A percentile compares a stretch with the other conserved stretches of the same genome.
phyloP scores from a whole-genome alignment of 2,329 filamentous ascomycete species.

The Cladobotryum mycophilum region DNA sequence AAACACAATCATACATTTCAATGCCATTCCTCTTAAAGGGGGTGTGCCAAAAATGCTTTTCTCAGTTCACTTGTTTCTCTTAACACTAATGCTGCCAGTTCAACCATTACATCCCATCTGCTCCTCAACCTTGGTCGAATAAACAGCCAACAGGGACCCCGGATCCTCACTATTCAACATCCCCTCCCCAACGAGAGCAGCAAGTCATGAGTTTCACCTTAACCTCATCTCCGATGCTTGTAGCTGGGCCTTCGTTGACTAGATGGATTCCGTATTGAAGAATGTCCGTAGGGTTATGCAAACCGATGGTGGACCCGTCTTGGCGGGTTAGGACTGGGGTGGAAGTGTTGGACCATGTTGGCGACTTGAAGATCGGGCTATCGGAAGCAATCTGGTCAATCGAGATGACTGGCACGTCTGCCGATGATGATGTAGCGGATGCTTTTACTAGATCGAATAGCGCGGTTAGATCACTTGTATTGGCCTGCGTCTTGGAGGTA shows the following conservation, averaged over 20 bases:
- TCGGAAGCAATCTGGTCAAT: not conserved
- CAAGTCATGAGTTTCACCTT: not conserved
- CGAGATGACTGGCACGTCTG: not conserved
- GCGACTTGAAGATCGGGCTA: not conserved
- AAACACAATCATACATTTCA: too few relatives aligned
- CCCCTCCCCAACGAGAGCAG: not conserved
- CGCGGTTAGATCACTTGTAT: too few relatives aligned
- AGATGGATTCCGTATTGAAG: constrained; percentile 6
- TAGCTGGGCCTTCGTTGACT: not conserved
- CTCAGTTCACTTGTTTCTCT: too few relatives aligned
- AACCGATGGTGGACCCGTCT: not conserved
- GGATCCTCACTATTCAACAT: too few relatives aligned
- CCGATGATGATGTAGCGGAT: not conserved
- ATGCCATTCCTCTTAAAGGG: too few relatives aligned
- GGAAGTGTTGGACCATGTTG: not conserved
- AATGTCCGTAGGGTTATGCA: not conserved
- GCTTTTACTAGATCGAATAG: too few relatives aligned
- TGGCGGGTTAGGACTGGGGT: not conserved
- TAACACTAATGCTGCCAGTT: too few relatives aligned
- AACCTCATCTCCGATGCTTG: not conserved
- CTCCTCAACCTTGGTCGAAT: too few relatives aligned
- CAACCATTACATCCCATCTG: too few relatives aligned
- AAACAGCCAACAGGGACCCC: too few relatives aligned
- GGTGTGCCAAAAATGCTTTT: too few relatives aligned
- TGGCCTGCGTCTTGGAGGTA: too few relatives aligned